Percentiles rank a stretch among this genome's conserved stretches.
Evolutionary conservation across 225 moss, liverwort and hornwort species (phyloP).

Genomic region (Physcomitrium patens): DNA sequence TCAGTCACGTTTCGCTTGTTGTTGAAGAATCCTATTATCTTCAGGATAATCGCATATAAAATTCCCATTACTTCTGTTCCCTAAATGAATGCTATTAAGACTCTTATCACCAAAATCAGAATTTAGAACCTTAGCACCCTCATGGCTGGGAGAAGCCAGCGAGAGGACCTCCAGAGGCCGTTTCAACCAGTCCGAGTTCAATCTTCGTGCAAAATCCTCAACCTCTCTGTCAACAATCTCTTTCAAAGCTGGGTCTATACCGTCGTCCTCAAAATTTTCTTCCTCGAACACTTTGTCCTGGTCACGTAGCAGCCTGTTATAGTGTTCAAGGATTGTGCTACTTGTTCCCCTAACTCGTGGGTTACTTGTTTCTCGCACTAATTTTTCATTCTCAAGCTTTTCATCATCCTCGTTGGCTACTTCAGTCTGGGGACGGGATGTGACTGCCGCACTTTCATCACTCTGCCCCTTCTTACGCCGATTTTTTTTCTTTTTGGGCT

Average conservation of each 20-base stretch:
- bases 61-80: conserved; percentile 42
- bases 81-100: conserved; percentile 36
- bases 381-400: conserved; percentile 44
- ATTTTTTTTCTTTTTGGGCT: conserved; percentile 72
- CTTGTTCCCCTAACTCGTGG: conserved; percentile 22
- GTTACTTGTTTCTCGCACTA: conserved; percentile 49
- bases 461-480: conserved; percentile 76
- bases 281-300: conserved; percentile 67
- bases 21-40: conserved; percentile 38
- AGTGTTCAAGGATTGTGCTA: conserved; percentile 29
- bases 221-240: conserved; percentile 89
- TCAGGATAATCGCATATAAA: conserved; percentile 34
- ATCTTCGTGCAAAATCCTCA: conserved; percentile 87
- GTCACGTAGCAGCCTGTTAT: conserved; percentile 33
- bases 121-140: conserved; percentile 23
- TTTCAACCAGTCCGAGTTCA: conserved; percentile 87
- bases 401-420: conserved; percentile 52
- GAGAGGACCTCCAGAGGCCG: conserved; percentile 84
- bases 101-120: conserved; percentile 24
- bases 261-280: conserved; percentile 66
- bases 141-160: conserved; percentile 66
- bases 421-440: conserved; percentile 51
- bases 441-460: conserved; percentile 51
- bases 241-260: conserved; percentile 83
- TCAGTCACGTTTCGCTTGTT: conserved; percentile 38